A percentile compares a stretch with the other conserved stretches of the same genome.
These are phyloP conservation scores for Hypoxylon rubiginosum DNA, from an alignment of 2,329 filamentous ascomycete species.

Conservation along the genomic window DNA sequence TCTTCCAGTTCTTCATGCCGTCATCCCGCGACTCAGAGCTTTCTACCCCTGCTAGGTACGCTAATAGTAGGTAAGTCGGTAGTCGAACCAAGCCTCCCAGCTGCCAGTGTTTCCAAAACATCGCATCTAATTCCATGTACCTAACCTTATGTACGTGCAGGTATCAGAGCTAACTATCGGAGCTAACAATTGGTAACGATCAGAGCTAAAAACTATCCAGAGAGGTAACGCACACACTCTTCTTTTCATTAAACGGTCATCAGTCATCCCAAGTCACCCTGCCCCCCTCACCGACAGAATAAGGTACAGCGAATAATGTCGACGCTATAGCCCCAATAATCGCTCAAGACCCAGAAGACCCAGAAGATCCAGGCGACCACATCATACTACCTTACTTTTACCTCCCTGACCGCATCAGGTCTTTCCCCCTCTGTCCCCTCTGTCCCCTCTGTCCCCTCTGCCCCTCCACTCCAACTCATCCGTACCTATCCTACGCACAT, in stretches of 20 bases:
- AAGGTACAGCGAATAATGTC: slow-evolving; percentile 31
- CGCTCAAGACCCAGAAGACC: slow-evolving; percentile 37
- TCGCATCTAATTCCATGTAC: no score
- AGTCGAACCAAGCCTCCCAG: no score
- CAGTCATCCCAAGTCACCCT: slow-evolving; percentile 16
- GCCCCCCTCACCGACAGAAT: slow-evolving; percentile 36
- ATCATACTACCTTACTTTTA: slow-evolving; percentile 30
- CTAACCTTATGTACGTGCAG: no score
- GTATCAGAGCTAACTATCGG: no score
- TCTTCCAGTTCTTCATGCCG: slow-evolving; percentile 21
- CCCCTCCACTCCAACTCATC: slow-evolving; percentile 19
- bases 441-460: no score
- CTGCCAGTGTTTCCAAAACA: no score
- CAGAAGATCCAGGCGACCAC: slow-evolving; percentile 32
- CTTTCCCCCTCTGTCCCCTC: no score
- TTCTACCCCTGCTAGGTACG: no score
- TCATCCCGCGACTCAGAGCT: slow-evolving; percentile 27
- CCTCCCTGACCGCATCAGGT: slow-evolving; percentile 31
- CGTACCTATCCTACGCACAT: neutral
- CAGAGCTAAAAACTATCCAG: neutral
- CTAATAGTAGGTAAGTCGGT: no score
- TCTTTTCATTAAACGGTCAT: neutral
- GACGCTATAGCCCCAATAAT: slow-evolving; percentile 33
- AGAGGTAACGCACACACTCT: neutral
- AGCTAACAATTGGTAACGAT: no score